Conservation (phyloP, 495 filamentous ascomycete species). For the Hypomontagnella submonticulosa region DNA sequence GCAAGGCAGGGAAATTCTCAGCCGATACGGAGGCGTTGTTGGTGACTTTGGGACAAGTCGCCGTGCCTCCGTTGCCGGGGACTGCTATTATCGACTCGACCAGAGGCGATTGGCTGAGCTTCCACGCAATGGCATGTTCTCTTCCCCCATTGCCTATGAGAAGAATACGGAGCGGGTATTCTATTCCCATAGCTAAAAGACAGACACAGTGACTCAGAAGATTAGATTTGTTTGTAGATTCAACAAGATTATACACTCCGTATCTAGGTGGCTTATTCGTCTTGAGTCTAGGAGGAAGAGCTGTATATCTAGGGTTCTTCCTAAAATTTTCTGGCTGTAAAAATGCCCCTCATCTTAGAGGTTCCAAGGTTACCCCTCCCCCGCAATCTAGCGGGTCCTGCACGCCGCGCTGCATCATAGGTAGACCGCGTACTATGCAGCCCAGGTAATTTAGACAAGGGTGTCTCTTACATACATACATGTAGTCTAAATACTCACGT, state of each 20-base stretch:
- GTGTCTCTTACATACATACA: too few relatives aligned
- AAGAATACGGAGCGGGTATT: constrained; percentile 68
- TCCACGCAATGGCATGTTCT: constrained; percentile 96
- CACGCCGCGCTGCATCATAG: not conserved
- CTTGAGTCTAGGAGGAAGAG: constrained; percentile 14
- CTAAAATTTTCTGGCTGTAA: constrained; percentile 26
- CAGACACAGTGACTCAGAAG: not conserved
- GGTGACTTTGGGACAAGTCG: constrained; percentile 71
- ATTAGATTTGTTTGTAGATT: too few relatives aligned
- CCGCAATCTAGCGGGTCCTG: constrained; percentile 42
- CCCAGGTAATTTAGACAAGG: too few relatives aligned
- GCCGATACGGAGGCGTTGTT: constrained; percentile 75
- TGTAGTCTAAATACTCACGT: not conserved
- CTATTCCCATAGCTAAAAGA: constrained; percentile 39
- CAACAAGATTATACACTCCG: not conserved
- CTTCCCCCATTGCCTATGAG: constrained; percentile 93
- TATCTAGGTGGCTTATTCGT: constrained; percentile 5
- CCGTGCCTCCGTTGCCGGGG: constrained; percentile 92
- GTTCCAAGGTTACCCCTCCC: constrained; percentile 52
- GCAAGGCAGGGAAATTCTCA: constrained; percentile 80
- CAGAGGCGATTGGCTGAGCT: constrained; percentile 80
- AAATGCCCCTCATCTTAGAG: constrained; percentile 43
- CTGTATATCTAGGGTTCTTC: constrained; percentile 23
- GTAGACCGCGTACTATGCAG: not conserved
- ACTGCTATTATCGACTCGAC: constrained; percentile 73